phyloP scores from a whole-genome alignment of 352 stramenopile species.

The Nothophytophthora sp. region DNA sequence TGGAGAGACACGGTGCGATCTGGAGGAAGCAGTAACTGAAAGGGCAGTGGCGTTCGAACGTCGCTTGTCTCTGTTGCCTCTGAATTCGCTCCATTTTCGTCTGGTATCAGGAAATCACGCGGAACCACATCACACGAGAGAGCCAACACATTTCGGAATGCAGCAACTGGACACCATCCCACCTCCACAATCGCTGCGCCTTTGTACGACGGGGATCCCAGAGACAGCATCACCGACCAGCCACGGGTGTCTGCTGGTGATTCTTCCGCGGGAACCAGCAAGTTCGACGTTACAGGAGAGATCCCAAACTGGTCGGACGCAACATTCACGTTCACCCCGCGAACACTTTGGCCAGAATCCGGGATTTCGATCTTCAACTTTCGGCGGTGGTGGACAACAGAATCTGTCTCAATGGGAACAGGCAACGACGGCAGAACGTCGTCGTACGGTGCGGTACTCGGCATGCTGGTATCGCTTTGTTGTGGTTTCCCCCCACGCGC shows the following conservation, averaged over 20 bases:
- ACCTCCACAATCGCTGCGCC: conserved; percentile 44
- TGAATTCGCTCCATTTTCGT: conserved; percentile 8
- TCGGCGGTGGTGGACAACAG: conserved; percentile 14
- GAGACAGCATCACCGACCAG: conserved; percentile 52
- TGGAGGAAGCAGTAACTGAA: conserved; percentile 38
- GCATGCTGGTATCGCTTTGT: conserved; percentile 1
- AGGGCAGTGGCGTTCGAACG: conserved; percentile 27
- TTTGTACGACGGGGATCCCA: conserved; percentile 39
- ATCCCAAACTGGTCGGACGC: conserved; percentile 37
- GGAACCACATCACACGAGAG: conserved; percentile 46
- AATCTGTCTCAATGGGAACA: conserved; percentile 9
- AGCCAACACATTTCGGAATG: conserved; percentile 54
- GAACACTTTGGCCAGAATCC: conserved; percentile 9
- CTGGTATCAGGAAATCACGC: conserved; percentile 27
- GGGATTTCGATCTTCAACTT: conserved; percentile 33
- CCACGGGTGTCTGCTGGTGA: conserved; percentile 55
- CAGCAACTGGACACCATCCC: conserved; percentile 48
- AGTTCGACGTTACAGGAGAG: conserved; percentile 39
- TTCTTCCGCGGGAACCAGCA: conserved; percentile 80
- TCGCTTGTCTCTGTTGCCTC: conserved; percentile 2
- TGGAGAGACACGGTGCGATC: conserved; percentile 41
- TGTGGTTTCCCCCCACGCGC: conserved; percentile 8
- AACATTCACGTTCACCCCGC: conserved; percentile 32
- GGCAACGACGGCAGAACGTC: conserved; percentile 24
- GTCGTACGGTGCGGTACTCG: conserved; percentile 17